Evolutionary conservation across 2,329 filamentous ascomycete species (phyloP), one percentile per base, ranked within the genome.

Genomic region (Penicillium italicum): DNA sequence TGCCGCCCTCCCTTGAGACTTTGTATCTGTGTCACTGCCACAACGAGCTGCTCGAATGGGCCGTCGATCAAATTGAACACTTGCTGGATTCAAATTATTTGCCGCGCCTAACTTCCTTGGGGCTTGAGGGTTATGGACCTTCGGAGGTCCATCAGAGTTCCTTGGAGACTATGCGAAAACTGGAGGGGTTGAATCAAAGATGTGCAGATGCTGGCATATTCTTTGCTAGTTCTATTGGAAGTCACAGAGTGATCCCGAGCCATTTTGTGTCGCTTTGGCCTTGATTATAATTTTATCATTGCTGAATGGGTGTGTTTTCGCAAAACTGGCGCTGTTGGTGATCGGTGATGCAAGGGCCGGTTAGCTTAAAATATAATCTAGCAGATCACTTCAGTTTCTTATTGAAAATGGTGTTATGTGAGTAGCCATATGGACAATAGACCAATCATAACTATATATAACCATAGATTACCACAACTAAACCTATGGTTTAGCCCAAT

Each of bases 1-100:
- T 51, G 38, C 48, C 48, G 20, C 48, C 48, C 18, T 44, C 48
- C 6, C 40, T 51, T 31, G 30, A 44, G 22, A 43, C 30, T 18
- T 36, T 51, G 48, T 51, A 36, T 36, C 28, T 51, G 24, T 51
- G 48, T 34, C 38, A 51, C n/a, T 51, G 48, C 31, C 28, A 36
- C 14, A 10, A 14, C 11, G 38, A 34, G 14, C 16, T 51, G 16
- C 22, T 44, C 11, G n/a, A 12, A 7, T 51, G 38, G 48, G 22
- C 30, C 3, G n/a, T 51, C 7, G 30, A 51, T 26, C 38, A 51
- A 44, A 26, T 51, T 7, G 30, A 20, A 24, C 14, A 9, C 6
- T 24, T 51, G 38, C 11, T 44, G 5, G 16, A 16, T 11, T 44
- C 38, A 2, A 43, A 36, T 7, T 20, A 6, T 11, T 30, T 51